Evolutionary conservation across 176 grass and related monocot genomes (phyloP).

Genomic region (Otatea glauca): DNA sequence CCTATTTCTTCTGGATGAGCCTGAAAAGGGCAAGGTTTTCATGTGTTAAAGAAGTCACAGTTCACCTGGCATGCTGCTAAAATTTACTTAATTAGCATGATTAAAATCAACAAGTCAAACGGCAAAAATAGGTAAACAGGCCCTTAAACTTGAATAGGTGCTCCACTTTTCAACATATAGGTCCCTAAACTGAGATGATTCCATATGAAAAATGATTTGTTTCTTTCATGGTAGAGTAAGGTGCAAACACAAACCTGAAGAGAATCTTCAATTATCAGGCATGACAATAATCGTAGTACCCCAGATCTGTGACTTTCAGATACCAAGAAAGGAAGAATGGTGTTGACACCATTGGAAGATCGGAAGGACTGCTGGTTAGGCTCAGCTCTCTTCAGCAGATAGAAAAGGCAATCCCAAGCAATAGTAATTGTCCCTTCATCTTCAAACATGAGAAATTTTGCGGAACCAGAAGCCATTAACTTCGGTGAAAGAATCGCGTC

Average conservation of each 20-base stretch:
- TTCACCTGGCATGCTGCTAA: constrained; percentile 25
- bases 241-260: constrained; percentile 72
- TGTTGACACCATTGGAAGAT: constrained; percentile 83
- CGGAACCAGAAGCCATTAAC: constrained; percentile 64
- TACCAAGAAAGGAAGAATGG: constrained; percentile 82
- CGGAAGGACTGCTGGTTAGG: constrained; percentile 95
- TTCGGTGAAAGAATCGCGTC: constrained; percentile 85
- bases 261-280: constrained; percentile 97
- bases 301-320: constrained; percentile 84
- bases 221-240: constrained; percentile 18
- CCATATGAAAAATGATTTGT: constrained; percentile 34
- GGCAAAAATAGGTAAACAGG: constrained; percentile 26
- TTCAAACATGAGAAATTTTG: constrained; percentile 87
- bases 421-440: constrained; percentile 86
- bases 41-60: constrained; percentile 37
- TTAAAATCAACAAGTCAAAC: constrained; percentile 31
- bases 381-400: constrained; percentile 93
- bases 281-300: constrained; percentile 81
- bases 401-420: constrained; percentile 99
- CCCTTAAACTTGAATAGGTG: constrained; percentile 27
- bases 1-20: constrained; percentile 98
- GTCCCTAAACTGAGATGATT: constrained; percentile 24
- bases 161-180: not conserved
- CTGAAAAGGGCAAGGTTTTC: constrained; percentile 54
- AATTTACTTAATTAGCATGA: constrained; percentile 24